phyloP scores from a whole-genome alignment of 2,329 filamentous ascomycete species.

The Diaporthe ilicicola region DNA sequence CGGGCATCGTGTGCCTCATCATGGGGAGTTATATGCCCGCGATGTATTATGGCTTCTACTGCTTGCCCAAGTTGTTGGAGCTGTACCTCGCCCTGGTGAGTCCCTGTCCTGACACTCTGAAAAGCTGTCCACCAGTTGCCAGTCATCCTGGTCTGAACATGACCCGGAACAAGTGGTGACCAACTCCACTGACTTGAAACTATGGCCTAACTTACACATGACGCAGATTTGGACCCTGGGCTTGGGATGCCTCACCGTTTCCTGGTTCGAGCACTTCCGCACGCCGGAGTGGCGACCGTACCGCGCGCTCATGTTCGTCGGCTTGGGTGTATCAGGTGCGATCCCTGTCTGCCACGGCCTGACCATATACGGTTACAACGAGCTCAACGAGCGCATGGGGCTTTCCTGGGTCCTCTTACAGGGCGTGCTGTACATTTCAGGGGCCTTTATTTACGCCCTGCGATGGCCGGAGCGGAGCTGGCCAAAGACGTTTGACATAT shows the following conservation, averaged over 20 bases:
- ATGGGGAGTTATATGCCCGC: constrained; percentile 91
- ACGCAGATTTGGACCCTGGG: constrained; percentile 79
- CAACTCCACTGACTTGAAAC: too few relatives aligned
- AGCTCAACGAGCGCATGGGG: constrained; percentile 78
- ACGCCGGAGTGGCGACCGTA: constrained; percentile 86
- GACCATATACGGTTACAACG: constrained; percentile 69
- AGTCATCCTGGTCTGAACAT: too few relatives aligned
- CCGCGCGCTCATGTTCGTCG: constrained; percentile 88
- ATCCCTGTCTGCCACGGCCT: constrained; percentile 85
- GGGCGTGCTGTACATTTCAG: constrained; percentile 84
- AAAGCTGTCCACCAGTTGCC: too few relatives aligned
- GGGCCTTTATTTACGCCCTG: constrained; percentile 86
- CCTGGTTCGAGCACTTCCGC: constrained; percentile 83
- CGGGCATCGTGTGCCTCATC: constrained; percentile 91
- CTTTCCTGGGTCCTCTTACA: constrained; percentile 83
- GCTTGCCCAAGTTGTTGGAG: constrained; percentile 69
- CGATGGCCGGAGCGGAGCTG: constrained; percentile 83
- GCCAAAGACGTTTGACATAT: constrained; percentile 86
- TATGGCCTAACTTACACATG: neutral
- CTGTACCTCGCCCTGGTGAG: constrained; percentile 80
- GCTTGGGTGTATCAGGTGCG: constrained; percentile 83
- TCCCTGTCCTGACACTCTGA: constrained; percentile 30
- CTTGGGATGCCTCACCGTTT: constrained; percentile 77
- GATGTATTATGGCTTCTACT: constrained; percentile 87
- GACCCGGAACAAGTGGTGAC: too few relatives aligned